These are phyloP conservation scores for Falciphora oryzae DNA, from an alignment of 2,329 filamentous ascomycete species.

Conservation along the genomic window DNA sequence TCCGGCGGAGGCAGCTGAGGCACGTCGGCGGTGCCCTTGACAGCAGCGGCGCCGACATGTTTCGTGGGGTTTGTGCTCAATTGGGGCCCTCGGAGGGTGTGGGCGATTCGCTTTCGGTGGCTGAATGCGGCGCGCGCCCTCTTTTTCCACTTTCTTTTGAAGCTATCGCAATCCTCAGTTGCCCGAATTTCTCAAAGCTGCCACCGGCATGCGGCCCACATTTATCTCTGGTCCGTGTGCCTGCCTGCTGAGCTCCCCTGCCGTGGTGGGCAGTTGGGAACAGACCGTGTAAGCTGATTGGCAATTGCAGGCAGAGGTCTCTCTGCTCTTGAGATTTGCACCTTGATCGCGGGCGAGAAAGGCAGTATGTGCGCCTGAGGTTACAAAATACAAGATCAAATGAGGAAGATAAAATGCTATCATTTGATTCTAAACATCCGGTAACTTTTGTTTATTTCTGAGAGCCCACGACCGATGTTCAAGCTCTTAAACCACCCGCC, in stretches of 20 bases:
- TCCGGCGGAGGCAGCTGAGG: constrained; percentile 26
- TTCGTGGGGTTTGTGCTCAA: not conserved
- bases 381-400: no score
- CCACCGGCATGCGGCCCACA: not conserved
- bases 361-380: not conserved
- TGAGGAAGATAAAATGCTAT: no score
- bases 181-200: no score
- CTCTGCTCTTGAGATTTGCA: not conserved
- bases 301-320: not conserved
- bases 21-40: constrained; percentile 22
- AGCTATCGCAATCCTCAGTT: not conserved
- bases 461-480: no score
- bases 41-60: constrained; percentile 3
- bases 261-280: no score
- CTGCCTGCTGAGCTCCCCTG: not conserved
- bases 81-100: not conserved
- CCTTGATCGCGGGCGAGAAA: not conserved
- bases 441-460: no score
- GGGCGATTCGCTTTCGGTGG: not conserved
- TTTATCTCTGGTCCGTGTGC: not conserved
- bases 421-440: no score
- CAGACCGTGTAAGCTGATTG: constrained; percentile 9
- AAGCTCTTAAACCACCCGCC: no score
- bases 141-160: not conserved
- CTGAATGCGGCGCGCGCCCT: not conserved